Evolutionary conservation across 352 stramenopile species (phyloP).

Genomic region (Phytopythium ostracodes): DNA sequence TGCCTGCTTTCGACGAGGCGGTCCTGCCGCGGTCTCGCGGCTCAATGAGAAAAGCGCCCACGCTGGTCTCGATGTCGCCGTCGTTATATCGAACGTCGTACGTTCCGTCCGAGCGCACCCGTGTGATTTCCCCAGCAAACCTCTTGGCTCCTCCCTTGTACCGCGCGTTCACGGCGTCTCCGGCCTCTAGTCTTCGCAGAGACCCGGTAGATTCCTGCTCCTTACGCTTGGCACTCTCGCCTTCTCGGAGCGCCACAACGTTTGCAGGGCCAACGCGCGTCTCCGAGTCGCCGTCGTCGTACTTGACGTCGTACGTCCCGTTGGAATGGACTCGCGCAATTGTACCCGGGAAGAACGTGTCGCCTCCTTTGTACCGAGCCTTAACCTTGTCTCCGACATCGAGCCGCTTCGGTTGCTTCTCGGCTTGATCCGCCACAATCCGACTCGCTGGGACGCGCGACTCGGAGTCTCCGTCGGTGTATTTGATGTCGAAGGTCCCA

Average conservation of each 20-base stretch:
- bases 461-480: slow-evolving; percentile 57
- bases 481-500: slow-evolving; percentile 63
- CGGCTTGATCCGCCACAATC: not conserved
- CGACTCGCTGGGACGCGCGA: slow-evolving; percentile 16
- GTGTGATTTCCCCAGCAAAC: slow-evolving; percentile 21
- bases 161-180: slow-evolving; percentile 19
- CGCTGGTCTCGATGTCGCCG: slow-evolving; percentile 24
- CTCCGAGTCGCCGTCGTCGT: slow-evolving; percentile 48
- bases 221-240: not conserved
- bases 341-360: slow-evolving; percentile 35
- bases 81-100: slow-evolving; percentile 37
- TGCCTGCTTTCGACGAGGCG: not conserved
- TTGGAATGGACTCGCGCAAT: slow-evolving; percentile 40
- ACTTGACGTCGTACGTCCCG: slow-evolving; percentile 62
- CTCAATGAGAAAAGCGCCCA: slow-evolving; percentile 13
- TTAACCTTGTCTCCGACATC: slow-evolving; percentile 37
- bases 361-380: slow-evolving; percentile 30
- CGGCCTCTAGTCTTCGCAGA: slow-evolving; percentile 7
- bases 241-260: slow-evolving; percentile 8
- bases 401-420: slow-evolving; percentile 14
- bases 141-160: slow-evolving; percentile 12
- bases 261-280: slow-evolving; percentile 18
- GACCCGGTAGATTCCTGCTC: not conserved
- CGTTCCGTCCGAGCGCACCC: slow-evolving; percentile 25
- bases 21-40: not conserved